Evolutionary conservation across 2,329 filamentous ascomycete species (phyloP), one percentile per base, ranked within the genome.

Genomic region (Diaporthe ampelina): DNA sequence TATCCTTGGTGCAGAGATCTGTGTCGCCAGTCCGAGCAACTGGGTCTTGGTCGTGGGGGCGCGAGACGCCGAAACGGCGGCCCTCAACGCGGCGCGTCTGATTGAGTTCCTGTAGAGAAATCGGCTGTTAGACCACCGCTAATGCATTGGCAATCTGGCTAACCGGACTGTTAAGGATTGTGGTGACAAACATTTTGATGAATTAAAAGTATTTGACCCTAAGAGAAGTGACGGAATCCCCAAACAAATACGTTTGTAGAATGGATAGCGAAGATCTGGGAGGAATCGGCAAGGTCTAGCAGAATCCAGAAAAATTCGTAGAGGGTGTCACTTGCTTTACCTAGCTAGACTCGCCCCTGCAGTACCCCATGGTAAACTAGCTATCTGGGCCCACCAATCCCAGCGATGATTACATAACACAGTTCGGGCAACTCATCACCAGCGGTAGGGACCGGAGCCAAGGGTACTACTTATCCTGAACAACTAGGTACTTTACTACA

Each of bases 61-160:
- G 59, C 78, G 79, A 70, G 81, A 78, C 43, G 80, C 81, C 54
- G 81, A 79, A 40, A 79, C 73, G 76, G 80, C 81, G 37, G 79
- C 80, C 73, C 82, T 79, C 71, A 83, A 70, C 52, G 79, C 79
- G 63, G 79, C 78, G 73, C 81, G 81, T 76, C 82, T 81, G 59
- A 84, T 61, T 29, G 79, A 81, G 71, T 82, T 78, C 82, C 82
- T 83, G 45, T 52, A 59, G 29, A 54, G 29, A 52, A 24, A 37
- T 72, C 37, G 70, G 32, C 40, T 37, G 57, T 76, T 72, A 76
- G 74, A 61, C n/a, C 29, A 10, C 4, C 40, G 32, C 26, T 32
- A 63, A 29, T n/a, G 26, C n/a, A 61, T 26, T 24, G 32, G 11
- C 43, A 32, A 21, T 13, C 26, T 37, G n/a, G 24, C 63, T 11